Evolutionary conservation across 164 flowering plant genomes (phyloP), one percentile per base, ranked within the genome.

Genomic region (Taxillus chinensis): DNA sequence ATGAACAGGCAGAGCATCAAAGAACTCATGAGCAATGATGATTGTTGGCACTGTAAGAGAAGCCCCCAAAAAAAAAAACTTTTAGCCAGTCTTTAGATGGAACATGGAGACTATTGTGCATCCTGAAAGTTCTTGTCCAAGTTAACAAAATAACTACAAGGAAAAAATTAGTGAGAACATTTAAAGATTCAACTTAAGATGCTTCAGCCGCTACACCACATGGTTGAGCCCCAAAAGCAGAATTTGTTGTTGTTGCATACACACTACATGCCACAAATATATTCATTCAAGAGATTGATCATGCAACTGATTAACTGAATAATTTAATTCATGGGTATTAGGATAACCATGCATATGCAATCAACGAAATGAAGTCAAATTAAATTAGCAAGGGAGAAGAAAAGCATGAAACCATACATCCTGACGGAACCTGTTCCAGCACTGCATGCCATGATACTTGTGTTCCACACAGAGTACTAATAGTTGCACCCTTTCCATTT

Each of bases 1-100:
- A 76, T 92, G 98, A 64, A 92, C 74, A 41, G 98, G 98, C 59
- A 92, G 69, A 45, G 98, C 98, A 82, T 92, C 98, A 79, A 70
- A 92, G 65, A 92, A 92, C 67, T 92, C 98, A 70, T 92, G 96
- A 37, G 86, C 98, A 65, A 92, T 77, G 62, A 92, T 77, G 59
- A 89, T 85, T 54, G 90, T 81, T 55, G 98, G 98, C 74, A 74
- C 98, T 92, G 82, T 43, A 76, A 64, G 15, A 67, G 39, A 64
- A 17, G 27, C 41, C 61, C 58, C 39, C 5, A 50, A 39, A 38
- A 8, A 45, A 53, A 53, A 53, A 14, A 10, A 27, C 39, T 12
- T 12, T 10, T 41, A 59, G 13, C 10, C 16, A 10, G 14, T 48
- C 11, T 8, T 48, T 12, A 14, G 9, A 48, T 5, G 11, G 11